Base-by-base conservation (phyloP, 2,329 filamentous ascomycete species). In the Paraphaeosphaeria minitans region DNA sequence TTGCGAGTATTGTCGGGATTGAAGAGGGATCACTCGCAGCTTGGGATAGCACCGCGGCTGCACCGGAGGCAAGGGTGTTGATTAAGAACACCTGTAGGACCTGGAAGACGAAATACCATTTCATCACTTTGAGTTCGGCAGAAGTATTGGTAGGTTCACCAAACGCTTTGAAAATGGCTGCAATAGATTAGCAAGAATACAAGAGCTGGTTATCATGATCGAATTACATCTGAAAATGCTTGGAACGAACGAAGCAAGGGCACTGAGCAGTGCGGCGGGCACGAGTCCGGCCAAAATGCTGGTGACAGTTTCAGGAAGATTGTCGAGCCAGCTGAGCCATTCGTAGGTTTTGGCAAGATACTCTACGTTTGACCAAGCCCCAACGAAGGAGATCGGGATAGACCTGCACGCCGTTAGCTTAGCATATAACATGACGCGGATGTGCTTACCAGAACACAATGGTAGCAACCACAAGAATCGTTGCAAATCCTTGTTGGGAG, bases 51-150 rank as follows among this genome's bases (percentile, higher is more conserved):
- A 91, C 87, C 7, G 89, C 85, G 3, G 92, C 87, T 10, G 93
- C 93, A 1, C 92, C 89, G 16, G 92, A 94, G 1, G 91, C 85
- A 31, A 98, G 66, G 0, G 94, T 97, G 0, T 91, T 88, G 50
- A 98, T 87, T 57, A 98, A 80, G 80, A 98, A 98, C 46, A 97
- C 91, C 74, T 98, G 93, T 21, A 97, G 83, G 45, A 98, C 87
- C 75, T 95, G 92, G 80, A 96, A 96, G 47, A 85, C 87, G 71
- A 97, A 99, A 82, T 96, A 98, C 66, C 87, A 90, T 70, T 93
- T 95, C 73, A 98, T 92, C 0, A 92, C 93, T 58, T 92, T 93
- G 9, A 98, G 81, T 76, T 99, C 95, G 16, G 96, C 88, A 12
- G 89, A 85, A 1, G 92, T 89, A 7, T 87, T 77, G 0, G 92